Evolutionary conservation across 352 stramenopile genomes (phyloP).

Genomic region (Globisporangium sylvaticum): DNA sequence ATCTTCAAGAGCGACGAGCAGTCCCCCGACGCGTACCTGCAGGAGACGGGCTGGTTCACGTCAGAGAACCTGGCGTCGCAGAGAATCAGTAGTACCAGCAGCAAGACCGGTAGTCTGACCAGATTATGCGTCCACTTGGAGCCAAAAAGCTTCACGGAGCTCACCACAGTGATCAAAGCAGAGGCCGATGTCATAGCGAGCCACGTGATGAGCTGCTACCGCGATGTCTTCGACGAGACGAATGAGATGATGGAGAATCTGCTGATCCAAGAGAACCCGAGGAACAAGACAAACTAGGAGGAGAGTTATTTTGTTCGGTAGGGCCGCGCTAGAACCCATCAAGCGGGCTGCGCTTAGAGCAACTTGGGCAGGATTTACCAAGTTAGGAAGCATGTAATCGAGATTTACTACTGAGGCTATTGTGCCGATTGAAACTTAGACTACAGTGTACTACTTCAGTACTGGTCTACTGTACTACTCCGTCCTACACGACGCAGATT

Average conservation of each 20-base stretch:
- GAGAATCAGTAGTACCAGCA: background rate
- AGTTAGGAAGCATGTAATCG: too few species aligned
- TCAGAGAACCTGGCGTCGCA: background rate
- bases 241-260: constrained; percentile 51
- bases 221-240: constrained; percentile 50
- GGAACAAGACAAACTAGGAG: constrained; percentile 8
- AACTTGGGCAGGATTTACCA: too few species aligned
- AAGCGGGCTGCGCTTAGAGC: too few species aligned
- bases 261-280: constrained; percentile 32
- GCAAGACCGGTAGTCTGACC: background rate
- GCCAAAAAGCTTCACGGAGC: background rate
- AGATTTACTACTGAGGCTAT: too few species aligned
- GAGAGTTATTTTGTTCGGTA: too few species aligned
- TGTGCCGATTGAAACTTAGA: too few species aligned
- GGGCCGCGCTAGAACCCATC: too few species aligned
- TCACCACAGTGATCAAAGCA: background rate
- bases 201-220: constrained; percentile 48
- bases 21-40: constrained; percentile 6
- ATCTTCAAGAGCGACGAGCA: constrained; percentile 7
- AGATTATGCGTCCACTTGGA: constrained; percentile 11
- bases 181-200: constrained; percentile 51
- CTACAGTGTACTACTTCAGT: too few species aligned
- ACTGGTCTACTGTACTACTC: background rate
- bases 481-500: background rate
- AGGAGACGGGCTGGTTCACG: constrained; percentile 1